Base-by-base conservation (phyloP, 345 rosid genomes). In the Eucalyptus shirleyi region DNA sequence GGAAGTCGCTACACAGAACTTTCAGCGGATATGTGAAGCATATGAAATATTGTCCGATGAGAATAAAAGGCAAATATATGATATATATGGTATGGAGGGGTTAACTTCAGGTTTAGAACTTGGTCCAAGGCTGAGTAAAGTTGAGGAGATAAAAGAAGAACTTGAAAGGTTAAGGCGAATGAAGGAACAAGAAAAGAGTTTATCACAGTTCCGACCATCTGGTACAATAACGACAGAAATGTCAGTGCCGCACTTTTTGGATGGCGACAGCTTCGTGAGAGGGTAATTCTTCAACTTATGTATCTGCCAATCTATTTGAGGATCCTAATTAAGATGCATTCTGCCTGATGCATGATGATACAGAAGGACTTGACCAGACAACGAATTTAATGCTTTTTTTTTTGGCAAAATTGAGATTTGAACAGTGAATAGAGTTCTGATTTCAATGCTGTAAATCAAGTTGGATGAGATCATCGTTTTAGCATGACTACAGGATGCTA, bases 61-160 rank as follows among this genome's bases (percentile, higher is more conserved):
- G 93, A 91, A 89, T 89, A 98, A 94, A 91, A 94, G 99, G 95
- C 91, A 92, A 56, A 95, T 96, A 86, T 98, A 98, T 93, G 99
- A 97, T 72, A 93, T 98, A 65, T 97, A 98, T 91, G 99, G 99
- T 37, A 94, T 97, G 98, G 99, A 97, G 93, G 99, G 99, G 59
- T 60, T 98, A 93, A 90, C 80, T 80, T 95, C 98, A 59, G 99
- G 99, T 69, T 89, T 98, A 92, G 99, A 98, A 93, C 98, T 98
- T 88, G 98, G 98, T 86, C 94, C 97, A 17, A 94, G 92, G 95
- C 92, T 96, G 91, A 95, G 93, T 93, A 98, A 95, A 90, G 94
- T 92, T 16, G 99, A 97, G 7, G 99, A 98, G 93, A 88, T 98
- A 30, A 97, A 92, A 92, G 98, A 96, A 90, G 96, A 97, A 87